phyloP scores from a whole-genome alignment of 768 basidiomycete genomes.

The Hericium coralloides region DNA sequence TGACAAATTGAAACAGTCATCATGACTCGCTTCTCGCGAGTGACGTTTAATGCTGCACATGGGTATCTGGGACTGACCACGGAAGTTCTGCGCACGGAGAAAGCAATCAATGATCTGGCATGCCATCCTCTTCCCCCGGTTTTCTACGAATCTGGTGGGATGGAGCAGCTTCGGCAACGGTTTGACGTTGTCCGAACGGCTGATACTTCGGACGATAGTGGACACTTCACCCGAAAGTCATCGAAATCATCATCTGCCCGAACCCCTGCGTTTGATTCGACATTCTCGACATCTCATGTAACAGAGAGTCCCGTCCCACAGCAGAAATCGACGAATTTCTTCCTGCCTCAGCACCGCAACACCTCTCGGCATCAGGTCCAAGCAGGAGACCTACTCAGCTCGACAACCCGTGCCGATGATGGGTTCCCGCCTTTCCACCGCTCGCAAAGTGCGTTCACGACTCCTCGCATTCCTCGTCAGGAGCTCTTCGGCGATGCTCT shows the following conservation, averaged over 20 bases:
- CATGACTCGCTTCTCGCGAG: slow-evolving; percentile 89
- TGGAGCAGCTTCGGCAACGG: slow-evolving; percentile 83
- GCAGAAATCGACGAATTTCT: slow-evolving; percentile 8
- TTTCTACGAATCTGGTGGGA: slow-evolving; percentile 89
- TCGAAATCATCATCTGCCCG: slow-evolving; percentile 14
- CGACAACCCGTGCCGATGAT: slow-evolving; percentile 38
- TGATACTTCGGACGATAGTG: slow-evolving; percentile 33
- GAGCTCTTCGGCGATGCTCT: slow-evolving; percentile 4
- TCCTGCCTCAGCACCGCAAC: slow-evolving; percentile 12
- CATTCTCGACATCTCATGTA: slow-evolving; percentile 16
- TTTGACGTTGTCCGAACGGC: slow-evolving; percentile 48
- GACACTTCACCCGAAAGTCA: slow-evolving; percentile 39
- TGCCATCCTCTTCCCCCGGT: slow-evolving; percentile 87
- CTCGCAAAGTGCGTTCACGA: slow-evolving; percentile 7
- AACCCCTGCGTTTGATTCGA: slow-evolving; percentile 1
- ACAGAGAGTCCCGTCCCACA: slow-evolving; percentile 17
- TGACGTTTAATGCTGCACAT: slow-evolving; percentile 96
- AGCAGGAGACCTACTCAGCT: slow-evolving; percentile 68
- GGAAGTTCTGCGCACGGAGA: slow-evolving; percentile 93
- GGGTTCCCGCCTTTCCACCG: slow-evolving; percentile 22
- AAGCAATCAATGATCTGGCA: slow-evolving; percentile 94
- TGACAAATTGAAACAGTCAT: slow-evolving; percentile 48
- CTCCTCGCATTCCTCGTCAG: slow-evolving; percentile 8
- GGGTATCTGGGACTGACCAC: slow-evolving; percentile 91
- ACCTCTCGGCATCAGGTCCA: slow-evolving; percentile 49